These are phyloP conservation scores for Wallacemonas sp. DNA, from an alignment of 208 protist species.

Conservation along the genomic window DNA sequence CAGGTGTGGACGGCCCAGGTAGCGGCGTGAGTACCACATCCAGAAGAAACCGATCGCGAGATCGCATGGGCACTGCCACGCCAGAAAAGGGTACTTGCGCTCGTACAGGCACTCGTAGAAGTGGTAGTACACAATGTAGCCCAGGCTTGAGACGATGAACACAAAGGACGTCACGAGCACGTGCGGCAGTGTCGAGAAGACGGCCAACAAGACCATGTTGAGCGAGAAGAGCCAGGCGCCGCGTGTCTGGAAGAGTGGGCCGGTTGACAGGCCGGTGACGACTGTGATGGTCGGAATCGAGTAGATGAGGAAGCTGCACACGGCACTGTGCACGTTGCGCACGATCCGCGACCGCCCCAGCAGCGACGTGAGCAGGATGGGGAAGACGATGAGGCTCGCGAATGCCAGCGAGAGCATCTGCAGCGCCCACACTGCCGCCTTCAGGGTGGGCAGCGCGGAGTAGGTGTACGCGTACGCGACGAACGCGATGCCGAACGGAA, in stretches of 20 bases:
- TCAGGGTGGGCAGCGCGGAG: conserved; percentile 31
- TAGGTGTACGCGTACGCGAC: conserved; percentile 51
- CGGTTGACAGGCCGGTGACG: conserved; percentile 37
- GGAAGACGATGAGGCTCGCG: conserved; percentile 41
- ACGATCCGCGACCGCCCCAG: conserved; percentile 22
- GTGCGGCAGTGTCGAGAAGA: conserved; percentile 66
- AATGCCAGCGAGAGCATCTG: conserved; percentile 42
- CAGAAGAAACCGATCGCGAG: conserved; percentile 50
- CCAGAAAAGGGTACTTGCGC: conserved; percentile 32
- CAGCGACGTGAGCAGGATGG: conserved; percentile 42
- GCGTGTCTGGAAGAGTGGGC: conserved; percentile 53
- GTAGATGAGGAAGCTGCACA: conserved; percentile 61
- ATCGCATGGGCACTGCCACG: conserved; percentile 43
- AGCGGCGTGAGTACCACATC: conserved; percentile 68
- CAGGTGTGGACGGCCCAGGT: conserved; percentile 50
- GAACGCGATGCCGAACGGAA: conserved; percentile 46
- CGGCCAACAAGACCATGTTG: conserved; percentile 69
- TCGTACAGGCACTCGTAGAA: conserved; percentile 53
- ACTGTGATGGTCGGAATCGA: conserved; percentile 80
- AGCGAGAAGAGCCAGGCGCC: conserved; percentile 53
- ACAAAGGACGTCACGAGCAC: conserved; percentile 50
- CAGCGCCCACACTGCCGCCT: conserved; percentile 28
- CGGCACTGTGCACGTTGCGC: conserved; percentile 45
- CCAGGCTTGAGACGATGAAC: conserved; percentile 43
- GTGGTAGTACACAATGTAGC: conserved; percentile 62